Evolutionary conservation across 257 asterid genomes (phyloP).

Genomic region (Anisodus acutangulus): DNA sequence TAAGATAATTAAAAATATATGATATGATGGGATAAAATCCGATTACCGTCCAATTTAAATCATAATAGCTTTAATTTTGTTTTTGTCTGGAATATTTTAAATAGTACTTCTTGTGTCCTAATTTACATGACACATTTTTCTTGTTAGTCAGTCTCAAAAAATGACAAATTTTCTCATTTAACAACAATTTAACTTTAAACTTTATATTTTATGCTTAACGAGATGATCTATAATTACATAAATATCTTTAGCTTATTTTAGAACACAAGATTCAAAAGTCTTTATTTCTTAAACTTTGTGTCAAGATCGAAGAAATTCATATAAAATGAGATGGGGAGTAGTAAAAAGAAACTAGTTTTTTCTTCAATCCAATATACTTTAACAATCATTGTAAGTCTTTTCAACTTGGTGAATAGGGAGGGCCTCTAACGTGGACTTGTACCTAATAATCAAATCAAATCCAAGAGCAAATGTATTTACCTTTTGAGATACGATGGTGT

Average conservation of each 20-base stretch:
- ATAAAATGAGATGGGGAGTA: too few species aligned
- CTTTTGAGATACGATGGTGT: neutral
- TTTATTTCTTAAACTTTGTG: too few species aligned
- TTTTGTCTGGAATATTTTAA: neutral
- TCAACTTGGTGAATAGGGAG: neutral
- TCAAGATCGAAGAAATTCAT: too few species aligned
- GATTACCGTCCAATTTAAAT: neutral
- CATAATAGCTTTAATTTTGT: neutral
- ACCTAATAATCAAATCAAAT: constrained; percentile 7
- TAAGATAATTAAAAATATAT: neutral
- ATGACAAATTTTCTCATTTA: too few species aligned
- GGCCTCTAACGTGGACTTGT: neutral
- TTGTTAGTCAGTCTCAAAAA: too few species aligned
- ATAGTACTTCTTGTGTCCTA: neutral
- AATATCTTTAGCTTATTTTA: too few species aligned
- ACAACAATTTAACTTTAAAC: too few species aligned
- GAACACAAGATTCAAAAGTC: too few species aligned
- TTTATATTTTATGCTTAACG: too few species aligned
- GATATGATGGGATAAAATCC: neutral
- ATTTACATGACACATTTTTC: too few species aligned
- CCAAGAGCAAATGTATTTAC: too few species aligned
- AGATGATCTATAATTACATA: too few species aligned
- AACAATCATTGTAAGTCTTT: neutral
- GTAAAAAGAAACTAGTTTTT: neutral
- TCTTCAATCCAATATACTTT: neutral